Conservation (phyloP, 768 basidiomycete genomes). For the Tulasnella sp. region DNA sequence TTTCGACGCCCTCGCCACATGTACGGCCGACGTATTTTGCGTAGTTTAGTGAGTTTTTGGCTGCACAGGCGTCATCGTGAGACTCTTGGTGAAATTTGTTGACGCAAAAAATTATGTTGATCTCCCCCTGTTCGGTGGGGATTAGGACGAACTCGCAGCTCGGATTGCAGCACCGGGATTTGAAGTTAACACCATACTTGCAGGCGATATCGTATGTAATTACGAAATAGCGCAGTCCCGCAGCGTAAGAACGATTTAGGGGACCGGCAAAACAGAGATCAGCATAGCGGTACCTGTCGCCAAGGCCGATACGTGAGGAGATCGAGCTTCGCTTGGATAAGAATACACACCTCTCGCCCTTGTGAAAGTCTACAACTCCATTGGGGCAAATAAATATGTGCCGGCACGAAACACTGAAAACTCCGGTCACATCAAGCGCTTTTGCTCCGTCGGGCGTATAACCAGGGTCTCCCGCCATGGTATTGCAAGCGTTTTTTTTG, state of each 20-base stretch:
- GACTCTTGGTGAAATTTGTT: too few relatives aligned
- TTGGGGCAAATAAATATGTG: background rate
- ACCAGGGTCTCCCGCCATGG: background rate
- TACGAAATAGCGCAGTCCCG: background rate
- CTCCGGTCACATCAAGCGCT: background rate
- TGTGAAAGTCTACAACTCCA: background rate
- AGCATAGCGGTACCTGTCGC: background rate
- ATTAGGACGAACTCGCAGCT: background rate
- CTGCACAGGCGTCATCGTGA: too few relatives aligned
- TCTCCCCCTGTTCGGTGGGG: background rate
- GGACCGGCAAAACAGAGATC: background rate
- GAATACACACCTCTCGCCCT: background rate
- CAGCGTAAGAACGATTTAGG: background rate
- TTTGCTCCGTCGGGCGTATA: background rate
- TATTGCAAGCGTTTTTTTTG: background rate
- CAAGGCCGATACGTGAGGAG: background rate
- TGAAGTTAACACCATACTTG: background rate
- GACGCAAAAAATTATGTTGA: background rate
- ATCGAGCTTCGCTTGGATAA: background rate
- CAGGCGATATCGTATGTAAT: background rate
- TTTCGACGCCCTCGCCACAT: background rate
- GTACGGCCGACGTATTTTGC: background rate
- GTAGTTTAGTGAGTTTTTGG: background rate
- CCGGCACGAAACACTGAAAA: background rate
- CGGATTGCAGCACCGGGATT: too few relatives aligned